Evolutionary conservation across 1,284 basidiomycete genomes (phyloP), one percentile per base, ranked within the genome.

Genomic region (Earliella scabrosa): DNA sequence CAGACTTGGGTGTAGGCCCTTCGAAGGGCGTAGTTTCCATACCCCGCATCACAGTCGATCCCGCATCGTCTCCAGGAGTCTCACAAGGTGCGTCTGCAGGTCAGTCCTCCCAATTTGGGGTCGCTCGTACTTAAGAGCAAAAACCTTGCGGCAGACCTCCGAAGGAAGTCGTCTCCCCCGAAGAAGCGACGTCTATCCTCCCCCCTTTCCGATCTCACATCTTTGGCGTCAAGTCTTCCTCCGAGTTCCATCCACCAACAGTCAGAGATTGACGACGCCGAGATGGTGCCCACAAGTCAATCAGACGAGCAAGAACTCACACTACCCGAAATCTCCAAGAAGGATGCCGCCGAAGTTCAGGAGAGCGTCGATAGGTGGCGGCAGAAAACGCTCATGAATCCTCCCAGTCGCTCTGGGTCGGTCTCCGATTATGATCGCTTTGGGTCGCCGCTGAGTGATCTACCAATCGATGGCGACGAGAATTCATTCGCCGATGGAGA

Each of bases 201-300:
- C 13, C 58, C 61, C 1, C 51, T 36, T 14, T 62, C 60, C 14
- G 54, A 51, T 16, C 58, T 61, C n/a, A 58, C 57, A 4, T 51
- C 52, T 0, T 32, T 56, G 23, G 44, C 61, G 3, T 41, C 54
- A 18, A 61, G 55, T 50, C 27, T 52, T 18, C 50, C 60, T 2
- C 41, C 51, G n/a, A 60, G 55, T 52, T 55, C 64, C 4, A 58
- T 50, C 14, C 50, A 59, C 29, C 59, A 58, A 16, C 48, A 51
- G 16, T 65, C 64, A n/a, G 13, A 7, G 29, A 16, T 56, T 16
- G 67, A 66, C 41, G 74, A 78, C 16, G 65, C 63, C 29, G 73
- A 78, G 51, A 65, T 78, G 20, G 73, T 90, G 14, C 85, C 84
- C n/a, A 87, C 83, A 40, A 89, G 87, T 61, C 83, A 88, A 65